phyloP scores from a whole-genome alignment of 2,329 filamentous ascomycete genomes.

The Stagonosporopsis rhizophila region DNA sequence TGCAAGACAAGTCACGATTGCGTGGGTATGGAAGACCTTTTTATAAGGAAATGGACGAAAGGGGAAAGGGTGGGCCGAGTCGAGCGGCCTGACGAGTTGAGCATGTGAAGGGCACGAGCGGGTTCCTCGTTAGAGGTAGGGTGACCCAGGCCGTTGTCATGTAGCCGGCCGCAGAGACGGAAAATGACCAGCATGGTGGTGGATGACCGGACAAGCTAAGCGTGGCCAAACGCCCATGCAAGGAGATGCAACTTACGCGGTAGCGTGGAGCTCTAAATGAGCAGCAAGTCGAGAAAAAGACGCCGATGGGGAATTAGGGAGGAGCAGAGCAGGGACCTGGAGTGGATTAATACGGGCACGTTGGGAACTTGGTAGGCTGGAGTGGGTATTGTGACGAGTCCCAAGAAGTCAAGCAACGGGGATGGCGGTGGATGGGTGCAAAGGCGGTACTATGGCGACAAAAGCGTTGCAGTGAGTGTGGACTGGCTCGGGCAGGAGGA shows the following conservation, averaged over 20 bases:
- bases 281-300: too few relatives aligned
- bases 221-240: slow-evolving; percentile 20
- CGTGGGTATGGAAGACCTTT: slow-evolving; percentile 28
- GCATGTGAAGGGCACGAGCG: slow-evolving; percentile 47
- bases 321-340: too few relatives aligned
- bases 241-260: slow-evolving; percentile 38
- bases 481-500: slow-evolving; percentile 47
- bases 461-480: slow-evolving; percentile 6
- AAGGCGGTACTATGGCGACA: slow-evolving; percentile 35
- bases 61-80: slow-evolving; percentile 34
- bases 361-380: slow-evolving; percentile 35
- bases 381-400: slow-evolving; percentile 13
- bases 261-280: slow-evolving; percentile 32
- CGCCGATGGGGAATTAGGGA: too few relatives aligned
- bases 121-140: slow-evolving; percentile 37
- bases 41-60: slow-evolving; percentile 47
- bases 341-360: slow-evolving; percentile 36
- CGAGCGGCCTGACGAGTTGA: slow-evolving; percentile 24
- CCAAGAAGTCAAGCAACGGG: slow-evolving; percentile 25
- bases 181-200: slow-evolving; percentile 40
- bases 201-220: slow-evolving; percentile 33
- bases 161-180: slow-evolving; percentile 43
- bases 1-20: slow-evolving; percentile 21
- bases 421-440: slow-evolving; percentile 36
- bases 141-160: slow-evolving; percentile 33